Base-by-base conservation (phyloP, 345 rosid species). In the Rhodamnia rubescens region DNA sequence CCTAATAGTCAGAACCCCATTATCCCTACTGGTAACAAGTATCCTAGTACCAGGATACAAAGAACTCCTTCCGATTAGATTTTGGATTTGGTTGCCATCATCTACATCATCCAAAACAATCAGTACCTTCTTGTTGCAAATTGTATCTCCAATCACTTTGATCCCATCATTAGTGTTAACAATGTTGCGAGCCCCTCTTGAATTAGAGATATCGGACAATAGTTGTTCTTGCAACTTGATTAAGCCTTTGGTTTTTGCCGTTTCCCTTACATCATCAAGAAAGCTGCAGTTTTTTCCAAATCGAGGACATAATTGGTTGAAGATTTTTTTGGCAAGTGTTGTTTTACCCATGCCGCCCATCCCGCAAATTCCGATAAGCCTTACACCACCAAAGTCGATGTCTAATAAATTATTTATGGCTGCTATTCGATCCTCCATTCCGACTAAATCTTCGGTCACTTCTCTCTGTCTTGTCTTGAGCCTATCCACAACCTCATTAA, bases 161-260 rank as follows among this genome's bases (percentile, higher is more conserved):
- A 4, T 58, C 32, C 64, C 64, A 0, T n/a, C 1, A 11, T 58
- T 16, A 1, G 0, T 5, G 4, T 58, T 0, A 5, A 1, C 15
- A n/a, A 11, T 58, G 1, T 4, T 4, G 2, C n/a, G 1, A 56
- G 59, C 12, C 64, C 0, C 8, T 26, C 3, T 4, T 4, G 61
- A 11, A 57, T 26, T 2, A 57, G 64, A 58, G 16, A 58, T 1
- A n/a, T 58, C 16, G 0, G 8, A 11, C 32, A 58, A n/a, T 11
- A 58, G n/a, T 58, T n/a, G 7, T 58, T 5, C 0, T 26, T 5
- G 64, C 0, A 58, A 15, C 64, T 11, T 1, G 1, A 58, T 29
- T 11, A 58, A 26, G 32, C 32, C 32, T 8, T 5, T 1, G 4
- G 15, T n/a, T 58, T 58, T 26, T 5, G 18, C 32, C 0, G 3